These are phyloP conservation scores for Rutidosis leptorrhynchoides DNA, from an alignment of 129 eudicot genomes.

Conservation along the genomic window DNA sequence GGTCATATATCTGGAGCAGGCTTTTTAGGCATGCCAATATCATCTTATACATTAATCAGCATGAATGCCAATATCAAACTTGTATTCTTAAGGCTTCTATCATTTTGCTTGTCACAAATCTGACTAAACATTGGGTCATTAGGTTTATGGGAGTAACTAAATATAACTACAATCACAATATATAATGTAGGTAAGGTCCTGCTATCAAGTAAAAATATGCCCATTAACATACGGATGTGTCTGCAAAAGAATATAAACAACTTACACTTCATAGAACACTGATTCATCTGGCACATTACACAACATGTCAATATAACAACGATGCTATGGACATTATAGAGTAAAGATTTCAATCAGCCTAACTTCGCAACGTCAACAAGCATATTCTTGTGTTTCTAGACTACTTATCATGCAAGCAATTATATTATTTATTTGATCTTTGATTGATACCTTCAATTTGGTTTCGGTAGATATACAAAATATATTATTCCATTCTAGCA, in stretches of 20 bases:
- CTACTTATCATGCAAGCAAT: background rate
- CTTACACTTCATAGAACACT: background rate
- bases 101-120: background rate
- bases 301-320: background rate
- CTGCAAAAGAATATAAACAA: background rate
- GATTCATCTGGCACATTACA: background rate
- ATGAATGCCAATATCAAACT: background rate
- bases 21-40: background rate
- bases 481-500: background rate
- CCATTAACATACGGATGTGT: background rate
- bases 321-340: background rate
- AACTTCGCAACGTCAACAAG: background rate
- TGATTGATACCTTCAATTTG: background rate
- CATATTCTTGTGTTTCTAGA: background rate
- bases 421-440: no score
- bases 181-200: background rate
- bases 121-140: background rate
- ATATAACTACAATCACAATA: no score
- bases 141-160: background rate
- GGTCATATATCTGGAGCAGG: background rate
- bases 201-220: background rate
- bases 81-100: background rate
- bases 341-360: background rate
- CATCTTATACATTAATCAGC: background rate
- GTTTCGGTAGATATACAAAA: background rate